Conservation (phyloP, 2,329 filamentous ascomycete species). For the Calonectria pseudoturangicola region DNA sequence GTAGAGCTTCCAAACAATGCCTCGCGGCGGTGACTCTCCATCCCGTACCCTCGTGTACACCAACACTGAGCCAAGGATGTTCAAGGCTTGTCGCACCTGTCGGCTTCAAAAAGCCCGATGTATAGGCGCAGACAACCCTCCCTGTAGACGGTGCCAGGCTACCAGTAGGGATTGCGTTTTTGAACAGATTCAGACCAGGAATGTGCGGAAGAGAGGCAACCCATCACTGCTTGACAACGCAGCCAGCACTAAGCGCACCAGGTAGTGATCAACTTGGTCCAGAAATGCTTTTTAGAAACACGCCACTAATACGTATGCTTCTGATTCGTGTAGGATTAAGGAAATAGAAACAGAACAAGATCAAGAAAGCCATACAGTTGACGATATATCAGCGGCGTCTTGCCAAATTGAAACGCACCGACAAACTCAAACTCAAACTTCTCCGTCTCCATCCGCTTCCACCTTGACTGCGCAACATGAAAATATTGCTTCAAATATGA, state of each 20-base stretch:
- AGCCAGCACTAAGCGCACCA: neutral
- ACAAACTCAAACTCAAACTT: neutral
- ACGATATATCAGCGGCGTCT: neutral
- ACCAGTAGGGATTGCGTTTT: neutral
- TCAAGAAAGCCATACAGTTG: neutral
- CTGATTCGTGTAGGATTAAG: neutral
- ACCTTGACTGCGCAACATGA: no score
- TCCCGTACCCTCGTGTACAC: neutral
- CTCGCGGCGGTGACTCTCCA: neutral
- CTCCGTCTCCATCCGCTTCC: neutral
- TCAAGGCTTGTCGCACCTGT: constrained; percentile 15
- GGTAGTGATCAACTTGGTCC: neutral
- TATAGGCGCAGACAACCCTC: neutral
- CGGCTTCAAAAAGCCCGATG: constrained; percentile 13
- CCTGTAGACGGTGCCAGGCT: constrained; percentile 1
- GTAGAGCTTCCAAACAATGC: neutral
- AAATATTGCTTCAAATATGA: no score
- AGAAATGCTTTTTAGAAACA: no score
- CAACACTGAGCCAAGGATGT: constrained; percentile 3
- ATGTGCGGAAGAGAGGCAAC: neutral
- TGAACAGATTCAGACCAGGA: neutral
- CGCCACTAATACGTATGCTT: neutral
- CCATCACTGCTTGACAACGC: neutral
- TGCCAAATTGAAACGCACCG: neutral
- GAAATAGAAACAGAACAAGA: neutral